Evolutionary conservation across 2,329 filamentous ascomycete genomes (phyloP).

Genomic region (Corinectria fuckeliana): DNA sequence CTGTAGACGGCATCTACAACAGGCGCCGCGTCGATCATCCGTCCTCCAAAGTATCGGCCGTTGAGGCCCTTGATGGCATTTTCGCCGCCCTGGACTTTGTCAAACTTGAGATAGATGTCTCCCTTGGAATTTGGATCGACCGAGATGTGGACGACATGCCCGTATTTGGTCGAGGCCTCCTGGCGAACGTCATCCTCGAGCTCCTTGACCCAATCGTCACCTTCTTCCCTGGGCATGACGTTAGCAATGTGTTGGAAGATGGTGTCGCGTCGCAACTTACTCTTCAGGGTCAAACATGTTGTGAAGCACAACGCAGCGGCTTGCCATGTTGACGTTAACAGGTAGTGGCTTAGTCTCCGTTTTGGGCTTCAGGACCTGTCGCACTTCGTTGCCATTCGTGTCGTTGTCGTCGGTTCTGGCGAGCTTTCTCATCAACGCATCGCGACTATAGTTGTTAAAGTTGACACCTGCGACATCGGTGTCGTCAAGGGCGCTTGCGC

Average conservation of each 20-base stretch:
- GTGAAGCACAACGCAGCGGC: slow-evolving; percentile 89
- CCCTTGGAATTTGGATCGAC: slow-evolving; percentile 92
- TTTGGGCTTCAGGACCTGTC: slow-evolving; percentile 77
- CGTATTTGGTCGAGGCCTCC: slow-evolving; percentile 95
- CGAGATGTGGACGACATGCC: slow-evolving; percentile 95
- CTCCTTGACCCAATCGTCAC: slow-evolving; percentile 88
- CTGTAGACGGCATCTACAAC: slow-evolving; percentile 99
- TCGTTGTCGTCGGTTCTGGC: slow-evolving; percentile 88
- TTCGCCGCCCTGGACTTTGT: slow-evolving; percentile 91
- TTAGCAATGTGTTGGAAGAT: slow-evolving; percentile 40
- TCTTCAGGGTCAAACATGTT: slow-evolving; percentile 94
- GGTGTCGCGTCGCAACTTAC: slow-evolving; percentile 66
- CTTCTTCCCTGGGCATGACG: slow-evolving; percentile 72
- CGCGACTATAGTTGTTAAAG: slow-evolving; percentile 99
- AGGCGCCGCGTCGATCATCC: slow-evolving; percentile 91
- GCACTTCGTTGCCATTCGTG: slow-evolving; percentile 69
- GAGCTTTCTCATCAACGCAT: slow-evolving; percentile 98
- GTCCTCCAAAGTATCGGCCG: slow-evolving; percentile 92
- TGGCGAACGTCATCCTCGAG: slow-evolving; percentile 90
- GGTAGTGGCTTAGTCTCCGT: slow-evolving; percentile 80
- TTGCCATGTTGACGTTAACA: slow-evolving; percentile 89
- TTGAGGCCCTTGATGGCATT: slow-evolving; percentile 98
- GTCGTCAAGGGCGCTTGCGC: slow-evolving; percentile 94
- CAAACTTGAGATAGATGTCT: slow-evolving; percentile 98
- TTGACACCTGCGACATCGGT: slow-evolving; percentile 98